These are phyloP conservation scores for Plasmodium falciparum DNA, from an alignment of 169 alveolate genomes.

Conservation along the genomic window DNA sequence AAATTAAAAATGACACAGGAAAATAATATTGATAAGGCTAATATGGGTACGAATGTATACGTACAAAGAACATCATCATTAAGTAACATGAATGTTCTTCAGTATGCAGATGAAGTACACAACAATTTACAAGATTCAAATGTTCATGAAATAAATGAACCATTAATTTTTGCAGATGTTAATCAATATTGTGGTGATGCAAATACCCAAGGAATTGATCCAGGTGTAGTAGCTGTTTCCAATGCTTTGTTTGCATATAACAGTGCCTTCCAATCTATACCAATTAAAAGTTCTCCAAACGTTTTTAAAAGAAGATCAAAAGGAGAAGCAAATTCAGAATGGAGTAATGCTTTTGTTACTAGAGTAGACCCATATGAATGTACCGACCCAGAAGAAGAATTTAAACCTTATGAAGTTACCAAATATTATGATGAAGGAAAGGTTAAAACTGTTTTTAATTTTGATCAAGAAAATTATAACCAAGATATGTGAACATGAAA, in stretches of 20 bases:
- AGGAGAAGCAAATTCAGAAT: constrained; percentile 88
- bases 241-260: constrained; percentile 78
- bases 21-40: constrained; percentile 17
- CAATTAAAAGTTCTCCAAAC: constrained; percentile 75
- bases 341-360: constrained; percentile 89
- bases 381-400: constrained; percentile 75
- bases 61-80: constrained; percentile 1
- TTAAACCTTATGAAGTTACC: constrained; percentile 80
- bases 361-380: constrained; percentile 82
- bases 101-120: constrained; percentile 14
- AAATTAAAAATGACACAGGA: constrained; percentile 54
- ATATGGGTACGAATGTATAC: constrained; percentile 32
- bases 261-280: constrained; percentile 79
- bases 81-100: constrained; percentile 11
- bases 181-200: constrained; percentile 68
- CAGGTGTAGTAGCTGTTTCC: constrained; percentile 84
- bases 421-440: constrained; percentile 75
- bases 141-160: constrained; percentile 9
- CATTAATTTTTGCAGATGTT: constrained; percentile 53
- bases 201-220: constrained; percentile 74
- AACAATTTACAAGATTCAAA: not conserved
- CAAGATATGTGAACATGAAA: constrained; percentile 59
- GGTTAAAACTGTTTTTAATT: constrained; percentile 77
- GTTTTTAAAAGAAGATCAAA: constrained; percentile 83
- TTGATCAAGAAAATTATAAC: constrained; percentile 55